phyloP scores from a whole-genome alignment of 805 yeast species.

The Hanseniaspora valbyensis region DNA sequence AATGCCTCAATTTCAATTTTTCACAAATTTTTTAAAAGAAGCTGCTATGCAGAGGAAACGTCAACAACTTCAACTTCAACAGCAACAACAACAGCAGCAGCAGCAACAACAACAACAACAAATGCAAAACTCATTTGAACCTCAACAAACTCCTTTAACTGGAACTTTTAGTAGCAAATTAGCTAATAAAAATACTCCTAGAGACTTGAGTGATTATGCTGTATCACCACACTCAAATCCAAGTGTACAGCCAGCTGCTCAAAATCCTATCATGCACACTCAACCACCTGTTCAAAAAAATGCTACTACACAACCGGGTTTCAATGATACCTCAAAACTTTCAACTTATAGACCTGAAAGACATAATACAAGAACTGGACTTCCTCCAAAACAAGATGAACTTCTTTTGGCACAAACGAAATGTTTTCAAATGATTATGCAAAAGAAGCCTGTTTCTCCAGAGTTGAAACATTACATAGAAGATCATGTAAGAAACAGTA shows the following conservation, averaged over 20 bases:
- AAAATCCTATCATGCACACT: too few species aligned
- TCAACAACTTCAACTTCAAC: slow-evolving; percentile 16
- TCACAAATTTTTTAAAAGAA: slow-evolving; percentile 27
- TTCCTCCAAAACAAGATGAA: slow-evolving; percentile 9
- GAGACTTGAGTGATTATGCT: background rate
- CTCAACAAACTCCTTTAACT: too few species aligned
- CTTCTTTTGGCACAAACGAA: slow-evolving; percentile 4
- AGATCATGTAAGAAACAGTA: background rate
- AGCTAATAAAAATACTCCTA: background rate
- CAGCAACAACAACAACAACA: slow-evolving; percentile 16
- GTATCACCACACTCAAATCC: slow-evolving; percentile 12
- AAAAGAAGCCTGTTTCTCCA: slow-evolving; percentile 13
- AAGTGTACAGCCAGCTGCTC: slow-evolving; percentile 9
- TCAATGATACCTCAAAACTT: too few species aligned
- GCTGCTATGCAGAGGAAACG: slow-evolving; percentile 31
- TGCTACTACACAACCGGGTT: background rate
- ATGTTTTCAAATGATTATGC: slow-evolving; percentile 11
- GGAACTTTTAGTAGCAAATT: background rate
- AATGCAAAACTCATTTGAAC: too few species aligned
- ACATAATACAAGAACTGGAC: slow-evolving; percentile 12
- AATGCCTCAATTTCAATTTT: slow-evolving; percentile 29
- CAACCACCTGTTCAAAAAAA: too few species aligned
- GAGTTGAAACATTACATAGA: slow-evolving; percentile 4
- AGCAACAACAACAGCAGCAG: slow-evolving; percentile 12
- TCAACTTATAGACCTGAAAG: background rate